Evolutionary conservation across 148 eudicot genomes (phyloP).

Genomic region (Polygonum maritimum): DNA sequence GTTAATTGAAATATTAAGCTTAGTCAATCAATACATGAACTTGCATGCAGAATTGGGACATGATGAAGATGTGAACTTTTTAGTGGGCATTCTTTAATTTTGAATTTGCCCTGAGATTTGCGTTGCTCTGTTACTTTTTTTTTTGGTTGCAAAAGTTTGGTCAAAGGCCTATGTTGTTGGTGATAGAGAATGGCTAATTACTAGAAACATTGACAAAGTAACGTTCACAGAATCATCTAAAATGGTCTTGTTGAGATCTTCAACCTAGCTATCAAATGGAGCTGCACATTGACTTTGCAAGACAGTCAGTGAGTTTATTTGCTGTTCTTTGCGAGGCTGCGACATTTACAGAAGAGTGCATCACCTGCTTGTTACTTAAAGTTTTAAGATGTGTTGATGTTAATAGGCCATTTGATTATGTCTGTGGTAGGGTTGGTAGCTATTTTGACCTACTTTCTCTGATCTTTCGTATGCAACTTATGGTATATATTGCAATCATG

Average conservation of each 20-base stretch:
- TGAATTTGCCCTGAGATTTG: not conserved
- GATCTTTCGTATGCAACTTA: not conserved
- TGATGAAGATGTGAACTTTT: not conserved
- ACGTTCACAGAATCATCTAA: no score
- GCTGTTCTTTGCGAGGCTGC: no score
- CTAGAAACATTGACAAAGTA: no score
- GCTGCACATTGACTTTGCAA: no score
- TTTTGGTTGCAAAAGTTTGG: not conserved
- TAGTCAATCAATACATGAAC: not conserved
- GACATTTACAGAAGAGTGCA: no score
- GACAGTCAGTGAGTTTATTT: no score
- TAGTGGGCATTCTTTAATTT: not conserved
- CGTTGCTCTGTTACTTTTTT: not conserved
- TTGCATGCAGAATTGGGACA: not conserved
- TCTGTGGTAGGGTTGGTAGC: not conserved
- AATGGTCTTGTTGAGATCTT: no score
- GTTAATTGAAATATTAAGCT: not conserved
- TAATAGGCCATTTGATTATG: not conserved
- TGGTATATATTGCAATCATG: not conserved
- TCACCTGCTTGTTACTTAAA: not conserved
- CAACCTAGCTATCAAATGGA: no score
- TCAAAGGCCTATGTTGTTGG: no score
- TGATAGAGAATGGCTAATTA: no score
- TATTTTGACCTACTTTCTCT: not conserved
- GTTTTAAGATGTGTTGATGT: not conserved